Conservation (phyloP, 2,329 filamentous ascomycete genomes). For the Eutypa lata region DNA sequence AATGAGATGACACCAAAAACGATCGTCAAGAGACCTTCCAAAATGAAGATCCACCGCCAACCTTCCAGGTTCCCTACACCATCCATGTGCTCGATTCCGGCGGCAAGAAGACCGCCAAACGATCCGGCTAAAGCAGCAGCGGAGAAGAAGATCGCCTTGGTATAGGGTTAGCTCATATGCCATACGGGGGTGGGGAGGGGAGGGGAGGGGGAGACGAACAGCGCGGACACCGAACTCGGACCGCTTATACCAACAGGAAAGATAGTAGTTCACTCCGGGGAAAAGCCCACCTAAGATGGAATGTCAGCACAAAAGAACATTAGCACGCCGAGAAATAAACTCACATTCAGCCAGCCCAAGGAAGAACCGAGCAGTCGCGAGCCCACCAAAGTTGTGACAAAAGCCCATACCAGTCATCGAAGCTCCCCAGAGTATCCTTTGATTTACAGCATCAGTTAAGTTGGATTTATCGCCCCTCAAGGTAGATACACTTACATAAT, state of each 20-base stretch:
- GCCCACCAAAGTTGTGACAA: slow-evolving; percentile 57
- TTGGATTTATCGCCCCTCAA: slow-evolving; percentile 2
- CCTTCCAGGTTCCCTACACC: slow-evolving; percentile 55
- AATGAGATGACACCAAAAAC: slow-evolving; percentile 65
- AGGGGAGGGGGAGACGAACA: slow-evolving; percentile 23
- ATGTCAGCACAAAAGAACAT: too few species aligned
- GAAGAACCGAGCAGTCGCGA: slow-evolving; percentile 68
- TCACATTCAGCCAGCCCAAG: slow-evolving; percentile 63
- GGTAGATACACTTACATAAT: slow-evolving; percentile 64
- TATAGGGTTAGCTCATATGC: too few species aligned
- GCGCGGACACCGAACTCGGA: slow-evolving; percentile 77
- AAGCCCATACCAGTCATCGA: slow-evolving; percentile 70
- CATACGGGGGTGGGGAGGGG: not conserved
- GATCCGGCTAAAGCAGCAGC: slow-evolving; percentile 77
- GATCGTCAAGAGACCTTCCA: slow-evolving; percentile 69
- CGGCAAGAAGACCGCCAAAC: slow-evolving; percentile 71
- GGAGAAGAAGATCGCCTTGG: slow-evolving; percentile 72
- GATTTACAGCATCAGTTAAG: slow-evolving; percentile 17
- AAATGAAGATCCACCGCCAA: slow-evolving; percentile 66
- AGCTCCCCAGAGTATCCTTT: slow-evolving; percentile 61
- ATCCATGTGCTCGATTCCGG: slow-evolving; percentile 68
- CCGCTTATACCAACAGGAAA: slow-evolving; percentile 81
- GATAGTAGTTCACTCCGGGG: slow-evolving; percentile 74
- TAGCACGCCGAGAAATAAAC: too few species aligned
- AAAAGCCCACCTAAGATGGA: slow-evolving; percentile 59